A percentile compares a stretch with the other conserved stretches of the same genome.
phyloP scores from a whole-genome alignment of 352 stramenopile species.

The Paralagenidium karlingii region DNA sequence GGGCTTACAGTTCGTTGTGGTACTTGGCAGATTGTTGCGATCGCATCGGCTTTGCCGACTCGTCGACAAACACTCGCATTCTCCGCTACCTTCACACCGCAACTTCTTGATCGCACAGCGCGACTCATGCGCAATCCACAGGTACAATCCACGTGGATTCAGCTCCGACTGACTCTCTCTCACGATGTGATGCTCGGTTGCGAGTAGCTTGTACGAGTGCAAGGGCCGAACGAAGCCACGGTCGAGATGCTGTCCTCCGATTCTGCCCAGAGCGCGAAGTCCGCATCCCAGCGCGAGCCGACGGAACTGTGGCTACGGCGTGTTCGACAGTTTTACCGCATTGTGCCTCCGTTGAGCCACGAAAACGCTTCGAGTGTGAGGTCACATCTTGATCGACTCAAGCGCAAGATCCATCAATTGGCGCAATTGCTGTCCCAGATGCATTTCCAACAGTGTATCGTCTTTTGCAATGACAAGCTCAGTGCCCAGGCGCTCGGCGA shows the following conservation, averaged over 20 bases:
- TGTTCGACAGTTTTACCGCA: slow-evolving; percentile 57
- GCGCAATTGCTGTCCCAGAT: slow-evolving; percentile 43
- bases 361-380: slow-evolving; percentile 1
- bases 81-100: slow-evolving; percentile 63
- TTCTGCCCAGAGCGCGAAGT: slow-evolving; percentile 19
- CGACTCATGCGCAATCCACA: slow-evolving; percentile 50
- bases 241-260: slow-evolving; percentile 46
- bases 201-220: slow-evolving; percentile 48
- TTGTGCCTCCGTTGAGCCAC: slow-evolving; percentile 13
- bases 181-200: background rate
- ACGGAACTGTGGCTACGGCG: slow-evolving; percentile 59
- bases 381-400: slow-evolving; percentile 5
- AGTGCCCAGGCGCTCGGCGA: slow-evolving; percentile 45
- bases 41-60: too few species aligned
- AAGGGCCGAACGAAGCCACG: slow-evolving; percentile 33
- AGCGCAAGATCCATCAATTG: slow-evolving; percentile 39
- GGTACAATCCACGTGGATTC: slow-evolving; percentile 7
- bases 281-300: slow-evolving; percentile 28
- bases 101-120: slow-evolving; percentile 35
- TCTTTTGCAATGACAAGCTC: slow-evolving; percentile 81
- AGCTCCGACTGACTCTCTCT: background rate
- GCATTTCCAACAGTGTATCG: slow-evolving; percentile 65
- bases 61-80: slow-evolving; percentile 64
- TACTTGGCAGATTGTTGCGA: too few species aligned
- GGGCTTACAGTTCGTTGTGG: too few species aligned